phyloP scores from a whole-genome alignment of 2,329 filamentous ascomycete genomes.

The Helotiales sp. region DNA sequence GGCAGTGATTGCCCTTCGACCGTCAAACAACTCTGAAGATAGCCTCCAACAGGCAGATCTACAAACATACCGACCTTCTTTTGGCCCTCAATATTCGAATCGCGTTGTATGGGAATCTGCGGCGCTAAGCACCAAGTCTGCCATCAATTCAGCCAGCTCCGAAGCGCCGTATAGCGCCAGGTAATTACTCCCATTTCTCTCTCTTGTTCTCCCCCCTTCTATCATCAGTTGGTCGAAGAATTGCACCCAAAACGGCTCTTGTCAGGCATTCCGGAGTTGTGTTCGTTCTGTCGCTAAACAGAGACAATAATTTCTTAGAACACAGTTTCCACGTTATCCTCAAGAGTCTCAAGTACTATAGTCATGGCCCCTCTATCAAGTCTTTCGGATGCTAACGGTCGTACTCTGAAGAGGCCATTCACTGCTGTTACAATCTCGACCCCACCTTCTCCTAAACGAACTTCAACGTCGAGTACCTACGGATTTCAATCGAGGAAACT shows the following conservation, averaged over 20 bases:
- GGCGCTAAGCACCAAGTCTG: constrained; percentile 34
- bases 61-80: constrained; percentile 19
- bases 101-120: constrained; percentile 27
- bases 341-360: constrained; percentile 9
- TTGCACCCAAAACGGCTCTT: constrained; percentile 21
- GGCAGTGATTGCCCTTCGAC: constrained; percentile 27
- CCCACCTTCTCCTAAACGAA: constrained; percentile 31
- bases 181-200: constrained; percentile 34
- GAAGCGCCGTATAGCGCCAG: constrained; percentile 35
- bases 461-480: constrained; percentile 21
- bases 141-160: constrained; percentile 33
- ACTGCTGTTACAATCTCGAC: constrained; percentile 31
- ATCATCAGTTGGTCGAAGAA: constrained; percentile 16
- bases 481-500: constrained; percentile 23
- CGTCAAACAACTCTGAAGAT: constrained; percentile 14
- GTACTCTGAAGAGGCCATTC: constrained; percentile 40
- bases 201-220: constrained; percentile 21
- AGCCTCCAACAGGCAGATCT: constrained; percentile 18
- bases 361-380: constrained; percentile 34
- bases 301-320: constrained; percentile 28
- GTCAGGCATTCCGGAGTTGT: constrained; percentile 28
- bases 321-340: constrained; percentile 20
- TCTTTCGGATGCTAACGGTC: constrained; percentile 39
- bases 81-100: constrained; percentile 24
- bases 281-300: constrained; percentile 24